Conservation (phyloP, 805 yeast species). For the Wickerhamiella kurtzmanii region DNA sequence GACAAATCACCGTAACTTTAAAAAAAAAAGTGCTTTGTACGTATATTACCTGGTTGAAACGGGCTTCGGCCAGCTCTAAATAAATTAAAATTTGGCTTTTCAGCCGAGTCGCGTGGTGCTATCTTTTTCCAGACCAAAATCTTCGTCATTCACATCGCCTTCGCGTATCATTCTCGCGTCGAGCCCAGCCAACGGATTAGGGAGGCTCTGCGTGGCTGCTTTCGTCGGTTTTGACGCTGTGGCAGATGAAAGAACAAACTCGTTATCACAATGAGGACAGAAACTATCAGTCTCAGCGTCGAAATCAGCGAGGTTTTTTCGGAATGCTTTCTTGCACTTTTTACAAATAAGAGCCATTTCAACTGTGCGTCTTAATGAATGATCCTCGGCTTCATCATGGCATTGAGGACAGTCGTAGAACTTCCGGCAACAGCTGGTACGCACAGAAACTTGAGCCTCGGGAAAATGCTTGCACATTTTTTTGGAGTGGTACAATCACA, state of each 20-base stretch:
- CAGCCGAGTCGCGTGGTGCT: conserved; percentile 17
- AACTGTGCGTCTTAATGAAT: conserved; percentile 21
- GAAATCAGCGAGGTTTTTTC: conserved; percentile 25
- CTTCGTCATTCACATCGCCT: conserved; percentile 21
- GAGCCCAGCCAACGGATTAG: conserved; percentile 3
- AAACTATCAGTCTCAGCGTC: conserved; percentile 24
- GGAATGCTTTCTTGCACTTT: conserved; percentile 25
- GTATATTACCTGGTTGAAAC: neutral
- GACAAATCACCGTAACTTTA: no score
- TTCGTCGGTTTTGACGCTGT: conserved; percentile 8
- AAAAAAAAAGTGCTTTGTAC: no score
- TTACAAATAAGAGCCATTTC: conserved; percentile 25
- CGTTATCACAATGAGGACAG: conserved; percentile 26
- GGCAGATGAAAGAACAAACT: conserved; percentile 18
- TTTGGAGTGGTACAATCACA: no score
- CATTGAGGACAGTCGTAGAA: conserved; percentile 27
- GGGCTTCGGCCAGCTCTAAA: neutral
- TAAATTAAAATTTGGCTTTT: neutral
- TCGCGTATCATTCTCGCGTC: conserved; percentile 23
- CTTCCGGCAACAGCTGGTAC: conserved; percentile 22
- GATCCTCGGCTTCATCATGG: conserved; percentile 23
- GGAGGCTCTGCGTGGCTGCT: conserved; percentile 11
- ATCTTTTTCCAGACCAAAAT: conserved; percentile 19
- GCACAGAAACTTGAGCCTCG: conserved; percentile 26
- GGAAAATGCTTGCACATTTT: conserved; percentile 23